Percentiles rank a stretch among this genome's conserved stretches.
Evolutionary conservation across 2,329 filamentous ascomycete species (phyloP).

Genomic region (Epichloe amarillans): DNA sequence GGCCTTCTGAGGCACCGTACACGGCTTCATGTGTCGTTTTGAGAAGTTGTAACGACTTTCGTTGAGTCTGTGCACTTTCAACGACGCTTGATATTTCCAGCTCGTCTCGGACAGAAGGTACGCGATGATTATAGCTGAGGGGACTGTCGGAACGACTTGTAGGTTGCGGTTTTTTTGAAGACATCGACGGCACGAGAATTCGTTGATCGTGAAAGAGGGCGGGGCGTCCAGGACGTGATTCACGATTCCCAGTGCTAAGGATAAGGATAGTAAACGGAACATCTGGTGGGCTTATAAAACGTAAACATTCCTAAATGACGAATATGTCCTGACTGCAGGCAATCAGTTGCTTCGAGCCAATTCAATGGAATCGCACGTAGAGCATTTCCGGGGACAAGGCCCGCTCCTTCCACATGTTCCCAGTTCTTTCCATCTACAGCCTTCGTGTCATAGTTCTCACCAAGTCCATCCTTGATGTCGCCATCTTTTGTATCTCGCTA

Average conservation of each 20-base stretch:
- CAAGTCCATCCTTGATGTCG: no score
- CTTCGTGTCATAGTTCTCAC: no score
- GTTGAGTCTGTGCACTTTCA: background rate
- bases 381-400: background rate
- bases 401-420: background rate
- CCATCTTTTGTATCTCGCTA: no score
- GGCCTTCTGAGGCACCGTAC: background rate
- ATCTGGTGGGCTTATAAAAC: background rate
- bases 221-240: background rate
- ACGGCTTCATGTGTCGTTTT: background rate
- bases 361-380: background rate
- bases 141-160: background rate
- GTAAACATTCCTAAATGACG: background rate
- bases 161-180: background rate
- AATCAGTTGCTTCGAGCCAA: background rate
- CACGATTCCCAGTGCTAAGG: background rate
- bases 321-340: background rate
- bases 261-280: no score
- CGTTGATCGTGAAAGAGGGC: background rate
- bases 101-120: background rate
- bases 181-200: background rate
- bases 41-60: background rate
- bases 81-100: background rate
- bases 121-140: background rate
- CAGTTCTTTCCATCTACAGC: background rate